Base-by-base conservation (phyloP, 2,329 filamentous ascomycete genomes). In the Knufia petricola region DNA sequence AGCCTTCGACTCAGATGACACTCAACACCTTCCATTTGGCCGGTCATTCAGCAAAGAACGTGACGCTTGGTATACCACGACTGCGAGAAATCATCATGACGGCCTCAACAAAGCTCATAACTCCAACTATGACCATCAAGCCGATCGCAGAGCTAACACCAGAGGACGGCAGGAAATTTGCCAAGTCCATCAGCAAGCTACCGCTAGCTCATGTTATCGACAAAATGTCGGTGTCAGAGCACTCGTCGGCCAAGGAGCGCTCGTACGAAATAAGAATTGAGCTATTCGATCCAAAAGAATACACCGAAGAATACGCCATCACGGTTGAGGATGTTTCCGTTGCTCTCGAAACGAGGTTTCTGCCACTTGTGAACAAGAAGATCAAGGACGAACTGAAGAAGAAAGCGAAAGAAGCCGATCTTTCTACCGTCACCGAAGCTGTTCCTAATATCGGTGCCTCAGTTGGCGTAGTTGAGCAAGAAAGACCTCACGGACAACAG, bases 1-100 rank as follows among this genome's bases (percentile, higher is more conserved):
- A 98, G 64, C 92, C 94, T 7, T 95, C 89, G 2, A 98, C 92
- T 9, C 92, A 98, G 66, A 98, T 98, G 94, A 98, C 94, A 6
- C 73, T 98, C 48, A 98, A 98, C 70, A 98, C 94, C 23, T 98
- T 98, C 79, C 92, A 98, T 77, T 86, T 98, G 78, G 92, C 92
- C 66, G 92, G 92, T 62, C 90, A 96, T 73, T 89, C 92, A 17
- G 84, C 92, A 24, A 96, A 95, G 75, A 98, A 98, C 77, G 94
- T 98, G 6, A 36, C 32, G 4, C 32, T 36, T n/a, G 32, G 92
- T 86, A 96, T 98, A 63, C 92, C 92, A 51, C 87, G 92, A 69
- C 77, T 98, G 17, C 79, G 92, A 70, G 92, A 98, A 76, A 95
- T 98, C 60, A 78, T 98, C 56, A 98, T 98, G 92, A 96, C 92